Evolutionary conservation across 345 rosid genomes (phyloP), one percentile per base, ranked within the genome.

Genomic region (Camelina laxa): DNA sequence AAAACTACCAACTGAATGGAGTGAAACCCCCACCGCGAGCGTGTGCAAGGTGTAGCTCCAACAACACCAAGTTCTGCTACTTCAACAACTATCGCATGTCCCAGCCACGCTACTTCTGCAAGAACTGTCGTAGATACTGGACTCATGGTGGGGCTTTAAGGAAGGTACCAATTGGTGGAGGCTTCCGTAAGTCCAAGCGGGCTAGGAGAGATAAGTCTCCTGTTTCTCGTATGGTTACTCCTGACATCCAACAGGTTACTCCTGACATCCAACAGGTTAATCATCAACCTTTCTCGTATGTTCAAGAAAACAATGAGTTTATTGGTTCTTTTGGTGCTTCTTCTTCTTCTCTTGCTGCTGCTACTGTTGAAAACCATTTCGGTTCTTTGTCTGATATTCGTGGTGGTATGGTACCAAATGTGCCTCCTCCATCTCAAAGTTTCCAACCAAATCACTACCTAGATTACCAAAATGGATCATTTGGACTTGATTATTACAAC

Each of bases 111-210:
- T 75, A 75, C 30, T 31, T 4, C 6, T 75, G 79, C 56, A 69
- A 55, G 42, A 44, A 21, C 0, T 75, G 79, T 61, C 74, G 74
- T 12, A 31, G 79, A 33, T 54, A 41, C 6, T 75, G 74, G 79
- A 75, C 79, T 60, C 79, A 75, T 51, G 79, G 79, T 60, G 79
- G 79, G 2, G 39, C 47, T 4, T 31, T 60, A 42, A 75, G 79
- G 38, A 67, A 68, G 69, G 16, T 75, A 38, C 74, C 79, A 1
- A 15, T 67, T 7, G 79, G 79, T 60, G 73, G 79, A 60, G 50
- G 62, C 2, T 1, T 3, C 5, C 69, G 33, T 13, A 68, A 31
- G 51, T 0, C 7, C 72, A 75, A 67, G 55, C 22, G 45, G 42
- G 3, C 54, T 17, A 75, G 12, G 44, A 3, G 13, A 0, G 50